phyloP scores from a whole-genome alignment of 108 stramenopile species.

The Nannochloropsis gaditana region DNA sequence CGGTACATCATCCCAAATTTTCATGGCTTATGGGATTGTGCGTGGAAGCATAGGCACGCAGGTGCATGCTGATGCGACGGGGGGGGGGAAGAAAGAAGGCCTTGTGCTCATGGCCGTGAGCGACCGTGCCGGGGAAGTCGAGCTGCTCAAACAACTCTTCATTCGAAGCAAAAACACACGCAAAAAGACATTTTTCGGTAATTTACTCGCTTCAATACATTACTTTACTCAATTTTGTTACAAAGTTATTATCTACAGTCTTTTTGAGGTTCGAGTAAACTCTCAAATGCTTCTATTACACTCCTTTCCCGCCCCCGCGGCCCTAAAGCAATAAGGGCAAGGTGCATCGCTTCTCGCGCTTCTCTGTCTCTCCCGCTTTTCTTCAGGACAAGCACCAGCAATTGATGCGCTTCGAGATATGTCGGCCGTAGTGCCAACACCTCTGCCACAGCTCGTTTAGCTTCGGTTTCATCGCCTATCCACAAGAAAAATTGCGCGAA shows the following conservation, averaged over 20 bases:
- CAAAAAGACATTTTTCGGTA: no score
- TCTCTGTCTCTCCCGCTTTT: not conserved
- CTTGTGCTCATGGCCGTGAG: no score
- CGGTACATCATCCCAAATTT: no score
- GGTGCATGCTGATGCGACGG: no score
- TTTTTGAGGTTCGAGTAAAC: not conserved
- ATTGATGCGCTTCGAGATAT: not conserved
- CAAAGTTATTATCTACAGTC: not conserved
- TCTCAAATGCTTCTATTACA: not conserved
- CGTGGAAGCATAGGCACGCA: no score
- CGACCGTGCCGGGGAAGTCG: no score
- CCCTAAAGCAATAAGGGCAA: not conserved
- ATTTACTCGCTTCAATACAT: no score
- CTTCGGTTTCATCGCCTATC: conserved; percentile 8
- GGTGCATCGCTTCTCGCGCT: not conserved
- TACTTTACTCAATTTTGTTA: no score
- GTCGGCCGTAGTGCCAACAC: not conserved
- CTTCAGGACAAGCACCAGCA: not conserved
- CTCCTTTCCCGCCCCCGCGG: conserved; percentile 3
- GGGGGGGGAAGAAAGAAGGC: no score
- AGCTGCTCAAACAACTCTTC: no score
- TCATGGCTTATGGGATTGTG: no score
- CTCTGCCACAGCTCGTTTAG: not conserved
- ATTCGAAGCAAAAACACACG: no score
- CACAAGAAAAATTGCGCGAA: not conserved